Evolutionary conservation across 495 filamentous ascomycete species (phyloP).

Genomic region (Penicillium bovifimosum): DNA sequence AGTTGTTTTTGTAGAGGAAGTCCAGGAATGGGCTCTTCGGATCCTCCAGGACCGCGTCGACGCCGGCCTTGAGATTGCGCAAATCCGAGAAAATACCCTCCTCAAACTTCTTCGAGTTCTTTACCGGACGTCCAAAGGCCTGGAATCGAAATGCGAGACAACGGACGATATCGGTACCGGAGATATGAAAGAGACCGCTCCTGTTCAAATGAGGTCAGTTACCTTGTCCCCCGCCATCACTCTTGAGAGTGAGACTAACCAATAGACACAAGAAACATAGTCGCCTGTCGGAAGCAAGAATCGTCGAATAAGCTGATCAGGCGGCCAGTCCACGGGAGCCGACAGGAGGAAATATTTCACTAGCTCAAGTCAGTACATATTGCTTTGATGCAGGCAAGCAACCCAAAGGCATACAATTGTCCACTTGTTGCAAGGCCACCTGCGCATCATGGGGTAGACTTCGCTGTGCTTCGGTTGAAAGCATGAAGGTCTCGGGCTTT

Average conservation of each 20-base stretch:
- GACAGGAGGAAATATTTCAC: slow-evolving; percentile 99
- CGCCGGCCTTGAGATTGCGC: slow-evolving; percentile 95
- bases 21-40: slow-evolving; percentile 97
- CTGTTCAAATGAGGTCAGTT: slow-evolving; percentile 32
- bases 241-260: slow-evolving; percentile 48
- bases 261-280: slow-evolving; percentile 97
- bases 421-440: slow-evolving; percentile 95
- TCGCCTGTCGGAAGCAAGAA: slow-evolving; percentile 95
- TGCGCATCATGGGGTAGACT: slow-evolving; percentile 93
- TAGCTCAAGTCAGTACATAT: slow-evolving; percentile 32
- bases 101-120: slow-evolving; percentile 99
- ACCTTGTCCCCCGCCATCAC: not conserved
- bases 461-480: slow-evolving; percentile 93
- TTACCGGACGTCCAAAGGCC: slow-evolving; percentile 94
- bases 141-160: slow-evolving; percentile 98
- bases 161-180: slow-evolving; percentile 96
- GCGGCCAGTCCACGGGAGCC: slow-evolving; percentile 94
- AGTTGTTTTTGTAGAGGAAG: slow-evolving; percentile 99
- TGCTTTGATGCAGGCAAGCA: not conserved
- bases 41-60: slow-evolving; percentile 97
- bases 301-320: slow-evolving; percentile 91
- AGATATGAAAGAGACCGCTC: slow-evolving; percentile 99
- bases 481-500: slow-evolving; percentile 97
- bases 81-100: slow-evolving; percentile 99
- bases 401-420: slow-evolving; percentile 73